Evolutionary conservation across 2,329 filamentous ascomycete species (phyloP).

Genomic region (Aspergillus phoenicis): DNA sequence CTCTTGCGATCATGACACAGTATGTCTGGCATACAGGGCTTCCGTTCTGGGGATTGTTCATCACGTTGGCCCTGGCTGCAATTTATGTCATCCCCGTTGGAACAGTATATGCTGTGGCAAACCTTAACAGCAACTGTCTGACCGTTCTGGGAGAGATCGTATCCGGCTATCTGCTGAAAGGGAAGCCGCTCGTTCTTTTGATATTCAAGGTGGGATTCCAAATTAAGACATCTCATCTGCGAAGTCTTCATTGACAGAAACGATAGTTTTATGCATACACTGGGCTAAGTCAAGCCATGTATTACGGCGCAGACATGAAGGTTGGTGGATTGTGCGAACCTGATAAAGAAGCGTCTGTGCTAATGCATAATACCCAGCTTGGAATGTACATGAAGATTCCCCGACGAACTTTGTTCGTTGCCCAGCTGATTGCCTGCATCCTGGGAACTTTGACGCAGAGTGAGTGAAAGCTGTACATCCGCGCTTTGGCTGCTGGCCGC

Average conservation of each 20-base stretch:
- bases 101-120: slow-evolving; percentile 45
- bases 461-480: slow-evolving; percentile 5
- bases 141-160: slow-evolving; percentile 47
- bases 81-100: slow-evolving; percentile 46
- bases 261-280: slow-evolving; percentile 64
- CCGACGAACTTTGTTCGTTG: slow-evolving; percentile 49
- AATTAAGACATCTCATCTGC: not conserved
- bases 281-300: slow-evolving; percentile 53
- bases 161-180: slow-evolving; percentile 45
- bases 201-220: slow-evolving; percentile 32
- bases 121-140: slow-evolving; percentile 44
- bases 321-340: slow-evolving; percentile 44
- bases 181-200: slow-evolving; percentile 47
- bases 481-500: slow-evolving; percentile 13
- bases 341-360: not conserved
- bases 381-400: slow-evolving; percentile 55
- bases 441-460: slow-evolving; percentile 48
- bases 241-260: slow-evolving; percentile 55
- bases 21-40: slow-evolving; percentile 38
- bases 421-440: slow-evolving; percentile 51
- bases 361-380: slow-evolving; percentile 32
- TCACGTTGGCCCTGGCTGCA: slow-evolving; percentile 42
- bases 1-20: slow-evolving; percentile 32
- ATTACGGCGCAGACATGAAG: slow-evolving; percentile 55
- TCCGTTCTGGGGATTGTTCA: slow-evolving; percentile 44